Evolutionary conservation across 306 rosid species (phyloP).

Genomic region (Acmispon strigosus): DNA sequence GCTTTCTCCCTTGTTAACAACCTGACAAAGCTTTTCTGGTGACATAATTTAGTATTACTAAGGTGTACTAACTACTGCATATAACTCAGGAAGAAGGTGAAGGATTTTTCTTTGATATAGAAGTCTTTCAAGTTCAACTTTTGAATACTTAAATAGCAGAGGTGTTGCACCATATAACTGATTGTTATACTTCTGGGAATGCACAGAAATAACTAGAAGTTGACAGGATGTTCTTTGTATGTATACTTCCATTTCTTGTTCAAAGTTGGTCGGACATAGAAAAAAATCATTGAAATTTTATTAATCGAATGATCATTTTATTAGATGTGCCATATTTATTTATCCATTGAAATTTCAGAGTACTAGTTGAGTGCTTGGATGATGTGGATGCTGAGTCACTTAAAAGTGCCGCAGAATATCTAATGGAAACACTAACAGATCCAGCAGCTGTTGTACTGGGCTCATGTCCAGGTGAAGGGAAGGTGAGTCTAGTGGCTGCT

Average conservation of each 20-base stretch:
- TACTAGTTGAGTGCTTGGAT: conserved; percentile 78
- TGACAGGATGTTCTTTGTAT: background rate
- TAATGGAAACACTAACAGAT: conserved; percentile 60
- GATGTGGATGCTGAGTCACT: conserved; percentile 83
- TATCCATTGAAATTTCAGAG: conserved; percentile 36
- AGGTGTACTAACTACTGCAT: background rate
- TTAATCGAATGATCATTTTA: background rate
- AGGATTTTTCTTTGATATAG: background rate
- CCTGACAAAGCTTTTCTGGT: background rate
- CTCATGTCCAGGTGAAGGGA: conserved; percentile 80
- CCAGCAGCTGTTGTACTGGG: conserved; percentile 91
- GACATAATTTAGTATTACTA: background rate
- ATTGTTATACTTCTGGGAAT: conserved; percentile 2
- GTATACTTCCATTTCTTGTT: background rate
- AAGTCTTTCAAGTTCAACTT: background rate
- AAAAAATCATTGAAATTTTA: background rate
- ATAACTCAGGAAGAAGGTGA: background rate
- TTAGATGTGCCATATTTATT: background rate
- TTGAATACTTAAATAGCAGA: background rate
- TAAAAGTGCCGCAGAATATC: conserved; percentile 77
- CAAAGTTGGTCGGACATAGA: background rate
- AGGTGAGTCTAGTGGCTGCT: conserved; percentile 94
- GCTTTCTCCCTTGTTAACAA: background rate
- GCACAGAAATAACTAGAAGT: conserved; percentile 5
- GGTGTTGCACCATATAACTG: conserved; percentile 8